Evolutionary conservation across 108 stramenopile genomes (phyloP).

Genomic region (Nitzschia inconspicua): DNA sequence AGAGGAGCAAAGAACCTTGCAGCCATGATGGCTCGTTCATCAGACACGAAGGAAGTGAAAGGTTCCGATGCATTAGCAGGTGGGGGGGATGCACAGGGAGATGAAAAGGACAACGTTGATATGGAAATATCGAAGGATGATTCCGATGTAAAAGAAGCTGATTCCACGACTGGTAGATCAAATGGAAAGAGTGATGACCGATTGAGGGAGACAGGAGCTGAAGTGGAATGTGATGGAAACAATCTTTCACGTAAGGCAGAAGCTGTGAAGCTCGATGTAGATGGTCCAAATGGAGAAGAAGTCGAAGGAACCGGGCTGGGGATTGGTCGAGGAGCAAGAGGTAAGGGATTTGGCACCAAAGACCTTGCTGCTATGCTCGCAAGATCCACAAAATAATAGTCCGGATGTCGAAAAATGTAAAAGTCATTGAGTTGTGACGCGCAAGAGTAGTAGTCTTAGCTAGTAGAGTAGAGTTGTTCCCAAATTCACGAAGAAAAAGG

Average conservation of each 20-base stretch:
- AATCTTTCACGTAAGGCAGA: neutral
- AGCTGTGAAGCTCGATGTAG: neutral
- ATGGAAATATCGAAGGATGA: too few relatives aligned
- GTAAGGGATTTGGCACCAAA: conserved; percentile 44
- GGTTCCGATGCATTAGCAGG: neutral
- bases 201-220: neutral
- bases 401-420: too few relatives aligned
- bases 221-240: neutral
- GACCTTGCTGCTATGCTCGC: conserved; percentile 40
- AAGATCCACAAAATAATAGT: too few relatives aligned
- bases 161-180: neutral
- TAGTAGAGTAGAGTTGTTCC: too few relatives aligned
- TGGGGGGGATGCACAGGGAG: neutral
- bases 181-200: too few relatives aligned
- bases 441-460: neutral
- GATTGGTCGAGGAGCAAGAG: conserved; percentile 15
- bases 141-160: neutral
- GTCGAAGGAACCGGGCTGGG: neutral
- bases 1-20: conserved; percentile 54
- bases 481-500: too few relatives aligned
- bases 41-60: neutral
- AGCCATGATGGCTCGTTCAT: conserved; percentile 36
- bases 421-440: neutral
- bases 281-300: neutral
- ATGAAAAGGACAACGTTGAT: too few relatives aligned